These are phyloP conservation scores for Penicillium paradoxum DNA, from an alignment of 495 filamentous ascomycete species.

Conservation along the genomic window DNA sequence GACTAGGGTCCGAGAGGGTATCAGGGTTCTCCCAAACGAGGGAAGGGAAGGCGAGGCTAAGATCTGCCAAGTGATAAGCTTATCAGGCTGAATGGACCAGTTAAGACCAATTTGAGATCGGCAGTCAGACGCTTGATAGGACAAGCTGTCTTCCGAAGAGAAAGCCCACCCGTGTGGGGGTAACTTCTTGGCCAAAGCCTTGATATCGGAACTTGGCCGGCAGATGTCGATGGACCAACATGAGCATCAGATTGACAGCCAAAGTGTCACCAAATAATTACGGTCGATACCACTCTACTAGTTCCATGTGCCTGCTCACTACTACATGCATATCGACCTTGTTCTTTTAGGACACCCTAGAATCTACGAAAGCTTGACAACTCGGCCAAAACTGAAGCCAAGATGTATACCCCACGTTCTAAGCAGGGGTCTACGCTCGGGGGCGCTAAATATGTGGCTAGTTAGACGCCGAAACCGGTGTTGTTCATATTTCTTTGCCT, in stretches of 20 bases:
- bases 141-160: background rate
- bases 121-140: background rate
- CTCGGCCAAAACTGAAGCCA: background rate
- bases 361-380: background rate
- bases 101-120: background rate
- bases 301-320: too few species aligned
- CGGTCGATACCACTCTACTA: background rate
- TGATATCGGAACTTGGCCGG: background rate
- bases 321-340: too few species aligned
- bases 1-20: constrained; percentile 5
- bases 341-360: too few species aligned
- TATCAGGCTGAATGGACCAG: constrained; percentile 2
- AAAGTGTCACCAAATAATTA: too few species aligned
- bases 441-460: too few species aligned
- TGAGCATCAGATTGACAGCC: background rate
- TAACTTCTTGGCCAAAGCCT: background rate
- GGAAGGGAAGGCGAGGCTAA: constrained; percentile 32
- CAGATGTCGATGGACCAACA: too few species aligned
- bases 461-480: too few species aligned
- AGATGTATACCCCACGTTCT: background rate
- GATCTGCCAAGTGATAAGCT: constrained; percentile 31
- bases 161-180: background rate
- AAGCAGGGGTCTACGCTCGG: background rate
- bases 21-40: constrained; percentile 16
- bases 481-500: too few species aligned